phyloP scores from a whole-genome alignment of 75 land plant genomes.

The Larix kaempferi region DNA sequence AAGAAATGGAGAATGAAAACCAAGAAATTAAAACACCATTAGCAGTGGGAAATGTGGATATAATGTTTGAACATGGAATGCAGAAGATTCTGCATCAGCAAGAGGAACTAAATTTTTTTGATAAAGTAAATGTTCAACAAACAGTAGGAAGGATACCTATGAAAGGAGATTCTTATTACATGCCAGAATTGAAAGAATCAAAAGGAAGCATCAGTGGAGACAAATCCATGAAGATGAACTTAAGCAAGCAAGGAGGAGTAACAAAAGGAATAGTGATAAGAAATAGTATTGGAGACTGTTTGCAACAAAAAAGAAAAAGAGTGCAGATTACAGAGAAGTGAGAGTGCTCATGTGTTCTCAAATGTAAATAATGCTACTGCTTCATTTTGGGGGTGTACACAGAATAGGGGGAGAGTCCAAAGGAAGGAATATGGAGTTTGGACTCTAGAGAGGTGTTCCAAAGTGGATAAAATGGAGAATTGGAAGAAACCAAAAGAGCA shows the following conservation, averaged over 20 bases:
- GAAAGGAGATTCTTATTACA: not conserved
- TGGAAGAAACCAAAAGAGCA: not conserved
- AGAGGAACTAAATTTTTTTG: not conserved
- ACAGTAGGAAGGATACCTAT: not conserved
- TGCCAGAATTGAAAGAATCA: constrained; percentile 1
- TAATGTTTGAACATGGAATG: not conserved
- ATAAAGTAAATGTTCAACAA: not conserved
- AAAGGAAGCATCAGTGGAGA: not conserved
- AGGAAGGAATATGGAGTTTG: not conserved
- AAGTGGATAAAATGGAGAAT: not conserved
- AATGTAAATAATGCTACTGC: not conserved
- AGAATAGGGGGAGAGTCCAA: not conserved
- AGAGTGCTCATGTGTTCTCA: not conserved
- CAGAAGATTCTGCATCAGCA: not conserved
- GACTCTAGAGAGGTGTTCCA: not conserved
- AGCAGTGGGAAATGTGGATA: not conserved
- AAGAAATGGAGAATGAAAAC: not conserved
- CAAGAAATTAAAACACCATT: not conserved
- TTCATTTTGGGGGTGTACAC: not conserved
- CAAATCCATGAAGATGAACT: not conserved
- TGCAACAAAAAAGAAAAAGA: too few relatives aligned
- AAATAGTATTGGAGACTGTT: not conserved
- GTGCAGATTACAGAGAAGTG: too few relatives aligned
- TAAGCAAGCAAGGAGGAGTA: not conserved
- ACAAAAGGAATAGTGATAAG: not conserved